Conservation (phyloP, 1,139 yeast species). For the Candida buenavistaensis region DNA sequence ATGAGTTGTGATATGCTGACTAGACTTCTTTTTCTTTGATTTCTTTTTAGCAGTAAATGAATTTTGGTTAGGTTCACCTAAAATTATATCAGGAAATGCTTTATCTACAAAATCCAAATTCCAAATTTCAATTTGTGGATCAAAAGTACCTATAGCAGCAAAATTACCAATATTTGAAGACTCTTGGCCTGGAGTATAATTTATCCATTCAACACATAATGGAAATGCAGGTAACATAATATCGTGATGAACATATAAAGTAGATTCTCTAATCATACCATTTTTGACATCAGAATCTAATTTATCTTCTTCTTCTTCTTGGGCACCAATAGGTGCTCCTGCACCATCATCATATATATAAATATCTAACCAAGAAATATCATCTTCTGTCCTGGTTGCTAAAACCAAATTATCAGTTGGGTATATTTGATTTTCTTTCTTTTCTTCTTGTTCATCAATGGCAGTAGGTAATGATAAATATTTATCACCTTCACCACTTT, state of each 20-base stretch:
- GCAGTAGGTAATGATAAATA: constrained; percentile 74
- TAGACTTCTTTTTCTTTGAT: constrained; percentile 51
- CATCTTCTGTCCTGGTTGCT: constrained; percentile 96
- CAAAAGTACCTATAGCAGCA: constrained; percentile 96
- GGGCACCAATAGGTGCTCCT: constrained; percentile 67
- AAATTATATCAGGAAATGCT: constrained; percentile 90
- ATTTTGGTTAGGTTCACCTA: constrained; percentile 72
- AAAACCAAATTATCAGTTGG: constrained; percentile 89
- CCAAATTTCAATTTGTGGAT: constrained; percentile 97
- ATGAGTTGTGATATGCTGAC: constrained; percentile 64
- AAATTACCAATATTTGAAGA: constrained; percentile 68
- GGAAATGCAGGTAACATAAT: constrained; percentile 97
- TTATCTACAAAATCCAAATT: constrained; percentile 89
- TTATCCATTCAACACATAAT: constrained; percentile 92
- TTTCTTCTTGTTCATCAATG: constrained; percentile 67
- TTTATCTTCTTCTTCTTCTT: constrained; percentile 63
- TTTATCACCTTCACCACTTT: constrained; percentile 53
- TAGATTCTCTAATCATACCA: constrained; percentile 69
- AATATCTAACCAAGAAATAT: constrained; percentile 86
- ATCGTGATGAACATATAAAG: constrained; percentile 92
- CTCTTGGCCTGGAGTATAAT: constrained; percentile 58
- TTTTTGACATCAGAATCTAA: constrained; percentile 65
- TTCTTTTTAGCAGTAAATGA: constrained; percentile 41
- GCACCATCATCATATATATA: constrained; percentile 95
- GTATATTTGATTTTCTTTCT: constrained; percentile 79